These are phyloP conservation scores for Kitagawia praeruptora DNA, from an alignment of 129 eudicot genomes.

Conservation along the genomic window DNA sequence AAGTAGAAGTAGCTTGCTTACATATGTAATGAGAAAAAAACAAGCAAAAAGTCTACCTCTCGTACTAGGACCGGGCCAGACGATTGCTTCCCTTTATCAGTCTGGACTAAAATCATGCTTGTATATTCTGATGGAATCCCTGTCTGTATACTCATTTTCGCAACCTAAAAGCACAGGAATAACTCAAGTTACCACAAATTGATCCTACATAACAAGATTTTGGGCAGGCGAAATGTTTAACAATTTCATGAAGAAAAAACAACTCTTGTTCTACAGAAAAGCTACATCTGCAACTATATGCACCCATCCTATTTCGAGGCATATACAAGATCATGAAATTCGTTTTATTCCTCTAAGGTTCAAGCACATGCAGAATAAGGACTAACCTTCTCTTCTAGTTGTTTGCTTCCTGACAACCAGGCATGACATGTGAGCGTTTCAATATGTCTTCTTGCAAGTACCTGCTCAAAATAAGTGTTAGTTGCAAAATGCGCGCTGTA, in stretches of 20 bases:
- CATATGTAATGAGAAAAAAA: background rate
- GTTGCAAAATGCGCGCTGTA: background rate
- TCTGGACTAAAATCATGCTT: slow-evolving; percentile 45
- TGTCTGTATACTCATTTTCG: slow-evolving; percentile 61
- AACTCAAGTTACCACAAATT: background rate
- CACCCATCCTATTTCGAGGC: background rate
- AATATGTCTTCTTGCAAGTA: slow-evolving; percentile 63
- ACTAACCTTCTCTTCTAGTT: slow-evolving; percentile 62
- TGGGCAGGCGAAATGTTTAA: background rate
- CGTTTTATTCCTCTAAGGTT: background rate
- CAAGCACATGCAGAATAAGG: background rate
- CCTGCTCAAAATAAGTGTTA: slow-evolving; percentile 27
- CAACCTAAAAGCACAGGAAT: slow-evolving; percentile 33
- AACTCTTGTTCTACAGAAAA: background rate
- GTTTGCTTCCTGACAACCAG: slow-evolving; percentile 61
- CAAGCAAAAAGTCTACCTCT: slow-evolving; percentile 37
- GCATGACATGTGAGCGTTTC: slow-evolving; percentile 66
- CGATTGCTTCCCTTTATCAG: slow-evolving; percentile 32
- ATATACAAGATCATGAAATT: background rate
- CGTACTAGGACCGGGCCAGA: slow-evolving; percentile 29
- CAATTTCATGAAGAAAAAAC: background rate
- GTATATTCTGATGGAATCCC: slow-evolving; percentile 78
- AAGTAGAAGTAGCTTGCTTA: background rate
- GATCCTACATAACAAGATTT: background rate
- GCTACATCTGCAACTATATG: background rate